A percentile compares a stretch with the other conserved stretches of the same genome.
phyloP scores from a whole-genome alignment of 2,329 filamentous ascomycete species.

The Blastomyces parvus region DNA sequence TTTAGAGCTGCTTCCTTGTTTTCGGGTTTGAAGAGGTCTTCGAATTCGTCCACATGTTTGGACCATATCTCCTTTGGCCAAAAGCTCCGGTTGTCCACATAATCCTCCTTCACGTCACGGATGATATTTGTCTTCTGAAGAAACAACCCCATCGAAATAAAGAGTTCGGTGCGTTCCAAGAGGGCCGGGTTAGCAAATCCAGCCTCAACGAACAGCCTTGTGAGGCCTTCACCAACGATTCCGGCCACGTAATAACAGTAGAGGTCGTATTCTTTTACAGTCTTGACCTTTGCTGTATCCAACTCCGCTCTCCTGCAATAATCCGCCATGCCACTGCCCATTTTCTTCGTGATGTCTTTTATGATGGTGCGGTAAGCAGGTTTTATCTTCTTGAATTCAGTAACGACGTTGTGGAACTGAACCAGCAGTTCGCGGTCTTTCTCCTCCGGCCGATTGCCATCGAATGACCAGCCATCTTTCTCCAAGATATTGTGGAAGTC shows the following conservation, averaged over 20 bases:
- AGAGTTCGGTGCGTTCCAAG: slow-evolving; percentile 65
- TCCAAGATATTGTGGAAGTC: slow-evolving; percentile 71
- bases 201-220: slow-evolving; percentile 77
- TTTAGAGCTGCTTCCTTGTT: slow-evolving; percentile 68
- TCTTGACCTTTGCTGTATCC: slow-evolving; percentile 64
- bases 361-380: slow-evolving; percentile 75
- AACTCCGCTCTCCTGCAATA: slow-evolving; percentile 77
- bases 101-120: slow-evolving; percentile 85
- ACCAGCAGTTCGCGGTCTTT: slow-evolving; percentile 90
- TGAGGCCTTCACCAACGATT: slow-evolving; percentile 89
- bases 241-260: slow-evolving; percentile 99
- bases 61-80: slow-evolving; percentile 97
- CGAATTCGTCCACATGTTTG: slow-evolving; percentile 82
- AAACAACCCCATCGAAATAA: slow-evolving; percentile 95
- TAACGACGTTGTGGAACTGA: slow-evolving; percentile 78
- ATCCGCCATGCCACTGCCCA: slow-evolving; percentile 98
- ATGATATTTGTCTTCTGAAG: slow-evolving; percentile 99
- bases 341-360: slow-evolving; percentile 82
- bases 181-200: slow-evolving; percentile 79
- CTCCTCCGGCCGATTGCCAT: slow-evolving; percentile 76
- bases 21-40: slow-evolving; percentile 77
- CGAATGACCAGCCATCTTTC: slow-evolving; percentile 82
- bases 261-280: slow-evolving; percentile 79
- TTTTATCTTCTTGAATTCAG: slow-evolving; percentile 83
- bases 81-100: slow-evolving; percentile 77